Percentiles rank a stretch among this genome's conserved stretches.
These are phyloP conservation scores for Trebouxiophyceae sp. DNA, from an alignment of 163 green algal species.

Conservation along the genomic window DNA sequence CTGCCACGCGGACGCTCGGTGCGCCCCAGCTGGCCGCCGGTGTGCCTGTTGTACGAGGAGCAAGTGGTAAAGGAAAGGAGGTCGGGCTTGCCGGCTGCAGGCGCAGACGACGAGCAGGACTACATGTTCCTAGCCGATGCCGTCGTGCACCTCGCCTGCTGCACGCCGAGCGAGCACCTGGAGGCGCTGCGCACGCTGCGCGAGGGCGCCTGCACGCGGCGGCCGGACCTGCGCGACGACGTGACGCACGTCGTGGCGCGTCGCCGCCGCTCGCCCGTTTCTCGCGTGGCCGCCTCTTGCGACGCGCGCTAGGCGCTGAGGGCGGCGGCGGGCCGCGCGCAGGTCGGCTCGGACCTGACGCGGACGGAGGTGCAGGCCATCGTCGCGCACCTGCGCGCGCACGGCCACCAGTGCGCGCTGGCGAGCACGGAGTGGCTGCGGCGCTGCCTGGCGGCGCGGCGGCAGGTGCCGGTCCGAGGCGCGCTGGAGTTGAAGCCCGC, in stretches of 20 bases:
- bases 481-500: conserved; percentile 22
- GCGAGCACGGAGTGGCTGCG: conserved; percentile 42
- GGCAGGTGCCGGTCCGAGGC: conserved; percentile 16
- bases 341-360: conserved; percentile 15
- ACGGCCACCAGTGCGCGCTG: conserved; percentile 6
- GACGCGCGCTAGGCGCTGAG: not conserved
- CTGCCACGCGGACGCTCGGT: no score
- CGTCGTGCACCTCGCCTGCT: conserved; percentile 11
- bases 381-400: conserved; percentile 8
- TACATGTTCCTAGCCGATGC: conserved; percentile 10
- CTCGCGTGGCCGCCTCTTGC: not conserved
- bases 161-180: not conserved
- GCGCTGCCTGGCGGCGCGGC: conserved; percentile 13
- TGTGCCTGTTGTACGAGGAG: no score
- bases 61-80: no score
- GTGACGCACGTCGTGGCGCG: not conserved
- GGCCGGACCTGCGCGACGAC: not conserved
- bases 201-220: not conserved
- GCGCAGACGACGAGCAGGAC: no score
- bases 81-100: no score
- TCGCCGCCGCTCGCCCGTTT: no score
- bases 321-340: not conserved
- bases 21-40: no score
- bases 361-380: conserved; percentile 3
- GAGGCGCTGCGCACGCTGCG: not conserved